Percentiles rank a stretch among this genome's conserved stretches.
Conservation (phyloP, 495 filamentous ascomycete species). For the Barbatosphaeria neglecta region DNA sequence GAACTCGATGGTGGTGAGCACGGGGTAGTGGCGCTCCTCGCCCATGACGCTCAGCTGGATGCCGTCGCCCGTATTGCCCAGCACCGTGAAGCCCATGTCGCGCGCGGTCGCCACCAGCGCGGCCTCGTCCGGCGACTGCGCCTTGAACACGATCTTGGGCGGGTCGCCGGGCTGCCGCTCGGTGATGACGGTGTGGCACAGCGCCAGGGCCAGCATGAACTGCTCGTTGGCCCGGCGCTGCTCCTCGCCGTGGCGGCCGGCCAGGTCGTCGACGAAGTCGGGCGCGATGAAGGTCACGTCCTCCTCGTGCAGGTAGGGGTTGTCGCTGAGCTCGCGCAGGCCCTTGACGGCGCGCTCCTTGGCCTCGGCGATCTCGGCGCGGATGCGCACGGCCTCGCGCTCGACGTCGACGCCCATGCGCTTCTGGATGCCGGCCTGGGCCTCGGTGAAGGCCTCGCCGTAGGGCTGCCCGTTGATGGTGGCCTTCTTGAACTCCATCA, state of each 20-base stretch:
- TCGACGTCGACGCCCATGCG: slow-evolving; percentile 79
- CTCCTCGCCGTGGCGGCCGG: slow-evolving; percentile 60
- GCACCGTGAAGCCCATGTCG: slow-evolving; percentile 91
- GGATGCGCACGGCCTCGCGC: slow-evolving; percentile 58
- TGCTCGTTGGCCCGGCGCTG: slow-evolving; percentile 68
- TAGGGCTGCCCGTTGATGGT: slow-evolving; percentile 91
- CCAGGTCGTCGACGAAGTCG: slow-evolving; percentile 71
- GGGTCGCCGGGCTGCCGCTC: slow-evolving; percentile 81
- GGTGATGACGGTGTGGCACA: slow-evolving; percentile 94
- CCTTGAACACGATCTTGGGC: slow-evolving; percentile 87
- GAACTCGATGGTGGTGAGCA: slow-evolving; percentile 94
- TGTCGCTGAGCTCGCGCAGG: slow-evolving; percentile 68
- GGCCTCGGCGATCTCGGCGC: slow-evolving; percentile 68
- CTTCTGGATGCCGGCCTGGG: slow-evolving; percentile 88
- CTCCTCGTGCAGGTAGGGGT: slow-evolving; percentile 84
- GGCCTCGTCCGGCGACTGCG: slow-evolving; percentile 95
- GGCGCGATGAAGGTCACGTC: slow-evolving; percentile 87
- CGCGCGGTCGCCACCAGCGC: slow-evolving; percentile 88
- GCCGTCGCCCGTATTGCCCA: slow-evolving; percentile 65
- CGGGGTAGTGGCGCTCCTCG: slow-evolving; percentile 67
- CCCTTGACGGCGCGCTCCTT: slow-evolving; percentile 58
- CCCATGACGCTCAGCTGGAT: slow-evolving; percentile 82
- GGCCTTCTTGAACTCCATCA: slow-evolving; percentile 99
- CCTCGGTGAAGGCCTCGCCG: slow-evolving; percentile 95
- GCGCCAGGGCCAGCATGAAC: slow-evolving; percentile 90